Conservation (phyloP, 176 grass and related monocot genomes). For the Panicum miliaceum region DNA sequence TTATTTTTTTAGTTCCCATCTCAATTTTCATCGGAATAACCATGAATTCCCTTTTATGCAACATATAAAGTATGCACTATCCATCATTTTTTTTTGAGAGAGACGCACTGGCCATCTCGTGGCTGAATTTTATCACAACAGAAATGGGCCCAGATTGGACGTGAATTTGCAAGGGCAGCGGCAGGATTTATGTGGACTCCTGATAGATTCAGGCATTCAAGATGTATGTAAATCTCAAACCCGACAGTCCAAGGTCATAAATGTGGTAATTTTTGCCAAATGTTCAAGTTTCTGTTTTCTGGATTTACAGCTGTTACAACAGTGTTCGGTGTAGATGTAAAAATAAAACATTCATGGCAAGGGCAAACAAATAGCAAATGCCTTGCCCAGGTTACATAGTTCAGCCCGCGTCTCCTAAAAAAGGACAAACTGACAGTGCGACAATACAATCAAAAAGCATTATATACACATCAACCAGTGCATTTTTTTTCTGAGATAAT, state of each 20-base stretch:
- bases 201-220: neutral
- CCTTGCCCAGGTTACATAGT: slow-evolving; percentile 41
- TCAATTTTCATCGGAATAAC: too few species aligned
- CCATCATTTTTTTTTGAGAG: too few species aligned
- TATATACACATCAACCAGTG: slow-evolving; percentile 45
- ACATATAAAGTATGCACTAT: too few species aligned
- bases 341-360: slow-evolving; percentile 40
- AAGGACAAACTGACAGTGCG: neutral
- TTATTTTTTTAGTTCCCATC: too few species aligned
- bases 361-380: slow-evolving; percentile 59
- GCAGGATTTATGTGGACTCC: neutral
- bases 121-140: neutral
- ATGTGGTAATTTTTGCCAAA: neutral
- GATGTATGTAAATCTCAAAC: neutral
- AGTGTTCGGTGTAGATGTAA: slow-evolving; percentile 33
- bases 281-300: neutral
- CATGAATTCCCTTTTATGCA: too few species aligned
- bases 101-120: too few species aligned
- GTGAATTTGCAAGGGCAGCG: neutral
- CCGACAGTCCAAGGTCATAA: neutral
- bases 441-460: neutral
- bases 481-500: neutral
- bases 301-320: slow-evolving; percentile 25
- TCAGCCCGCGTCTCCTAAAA: slow-evolving; percentile 19
- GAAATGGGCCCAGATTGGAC: neutral